Percentiles rank a stretch among this genome's conserved stretches.
Conservation (phyloP, 495 filamentous ascomycete genomes). For the Saxophila tyrrhenica region DNA sequence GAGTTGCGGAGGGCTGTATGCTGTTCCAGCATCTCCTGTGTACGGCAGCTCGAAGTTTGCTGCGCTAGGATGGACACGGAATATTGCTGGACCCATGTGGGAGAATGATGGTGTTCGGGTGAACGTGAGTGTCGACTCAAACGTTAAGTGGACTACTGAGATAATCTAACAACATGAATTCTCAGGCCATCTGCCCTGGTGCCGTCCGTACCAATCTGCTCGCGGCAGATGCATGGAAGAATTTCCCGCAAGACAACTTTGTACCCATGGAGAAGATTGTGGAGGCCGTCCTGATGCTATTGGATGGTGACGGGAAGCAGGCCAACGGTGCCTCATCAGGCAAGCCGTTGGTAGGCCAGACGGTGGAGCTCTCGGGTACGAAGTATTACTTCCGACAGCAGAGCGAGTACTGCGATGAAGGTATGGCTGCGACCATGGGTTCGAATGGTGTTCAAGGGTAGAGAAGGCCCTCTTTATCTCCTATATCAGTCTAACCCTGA, state of each 20-base stretch:
- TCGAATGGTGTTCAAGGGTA: background rate
- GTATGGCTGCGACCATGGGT: conserved; percentile 19
- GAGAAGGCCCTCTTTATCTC: background rate
- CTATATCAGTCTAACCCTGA: no score
- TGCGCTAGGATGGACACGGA: conserved; percentile 22
- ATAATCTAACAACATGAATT: no score
- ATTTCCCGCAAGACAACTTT: conserved; percentile 22
- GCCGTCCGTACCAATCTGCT: background rate
- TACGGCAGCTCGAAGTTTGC: conserved; percentile 25
- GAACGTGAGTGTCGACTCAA: no score
- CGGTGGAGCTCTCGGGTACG: conserved; percentile 23
- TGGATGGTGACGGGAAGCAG: conserved; percentile 18
- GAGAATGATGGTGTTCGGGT: conserved; percentile 19
- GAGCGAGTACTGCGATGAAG: conserved; percentile 19
- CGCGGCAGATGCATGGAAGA: conserved; percentile 15
- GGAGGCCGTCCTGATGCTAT: conserved; percentile 18
- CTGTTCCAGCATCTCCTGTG: conserved; percentile 18
- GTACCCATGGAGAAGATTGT: conserved; percentile 25
- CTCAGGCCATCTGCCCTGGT: background rate
- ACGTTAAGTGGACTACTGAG: no score
- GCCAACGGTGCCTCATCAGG: background rate
- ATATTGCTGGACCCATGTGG: conserved; percentile 17
- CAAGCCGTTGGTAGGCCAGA: conserved; percentile 14
- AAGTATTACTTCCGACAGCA: conserved; percentile 22
- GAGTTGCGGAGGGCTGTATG: conserved; percentile 26